Conservation (phyloP, 139 green algal genomes). For the Coelastrella sp. region DNA sequence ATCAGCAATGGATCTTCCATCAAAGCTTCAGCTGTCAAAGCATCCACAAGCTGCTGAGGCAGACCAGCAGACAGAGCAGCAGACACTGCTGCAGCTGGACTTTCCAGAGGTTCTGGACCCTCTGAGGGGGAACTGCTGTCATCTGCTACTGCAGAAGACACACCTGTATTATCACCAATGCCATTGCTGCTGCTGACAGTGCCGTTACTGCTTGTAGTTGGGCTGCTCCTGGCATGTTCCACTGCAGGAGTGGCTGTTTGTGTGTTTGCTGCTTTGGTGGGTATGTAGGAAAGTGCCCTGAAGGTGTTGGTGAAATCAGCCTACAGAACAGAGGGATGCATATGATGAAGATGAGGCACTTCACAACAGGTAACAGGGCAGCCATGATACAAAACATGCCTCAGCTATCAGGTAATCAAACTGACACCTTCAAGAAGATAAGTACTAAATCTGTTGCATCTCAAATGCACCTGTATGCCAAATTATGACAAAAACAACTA, state of each 20-base stretch:
- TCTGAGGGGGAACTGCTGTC: background rate
- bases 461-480: too few relatives aligned
- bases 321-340: background rate
- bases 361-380: background rate
- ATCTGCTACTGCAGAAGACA: conserved; percentile 12
- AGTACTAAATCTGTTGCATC: too few relatives aligned
- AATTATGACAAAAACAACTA: too few relatives aligned
- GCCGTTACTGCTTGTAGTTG: background rate
- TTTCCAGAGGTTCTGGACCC: conserved; percentile 4
- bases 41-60: conserved; percentile 41
- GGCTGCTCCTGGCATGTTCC: background rate
- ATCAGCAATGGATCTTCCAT: conserved; percentile 51
- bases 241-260: background rate
- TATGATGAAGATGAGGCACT: too few relatives aligned
- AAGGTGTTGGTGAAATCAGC: conserved; percentile 90
- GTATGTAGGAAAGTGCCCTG: conserved; percentile 64
- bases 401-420: too few relatives aligned
- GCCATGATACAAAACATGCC: background rate
- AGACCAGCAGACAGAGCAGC: conserved; percentile 23
- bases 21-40: conserved; percentile 41
- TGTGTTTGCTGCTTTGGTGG: background rate
- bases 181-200: conserved; percentile 7
- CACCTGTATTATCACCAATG: too few relatives aligned
- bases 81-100: background rate
- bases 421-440: too few relatives aligned